Percentiles rank a stretch among this genome's conserved stretches.
These are phyloP conservation scores for Colletotrichum sp. DNA, from an alignment of 2,329 filamentous ascomycete species.

Conservation along the genomic window DNA sequence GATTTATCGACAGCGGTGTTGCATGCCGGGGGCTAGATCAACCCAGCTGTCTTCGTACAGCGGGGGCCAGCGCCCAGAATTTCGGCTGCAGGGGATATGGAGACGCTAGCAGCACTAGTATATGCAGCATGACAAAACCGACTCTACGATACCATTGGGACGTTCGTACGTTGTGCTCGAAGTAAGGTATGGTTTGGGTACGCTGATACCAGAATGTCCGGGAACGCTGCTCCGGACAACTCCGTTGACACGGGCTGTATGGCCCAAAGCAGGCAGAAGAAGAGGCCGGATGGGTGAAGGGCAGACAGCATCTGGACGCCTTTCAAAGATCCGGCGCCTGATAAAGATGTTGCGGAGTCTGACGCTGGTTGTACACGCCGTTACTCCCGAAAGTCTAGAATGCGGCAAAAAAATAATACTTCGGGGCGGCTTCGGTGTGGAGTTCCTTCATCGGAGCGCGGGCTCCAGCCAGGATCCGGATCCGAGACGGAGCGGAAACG, in stretches of 20 bases:
- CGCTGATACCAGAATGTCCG: not conserved
- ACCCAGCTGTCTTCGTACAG: not conserved
- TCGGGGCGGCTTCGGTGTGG: not conserved
- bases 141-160: not conserved
- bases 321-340: not conserved
- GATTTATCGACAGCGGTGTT: not conserved
- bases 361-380: not conserved
- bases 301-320: not conserved
- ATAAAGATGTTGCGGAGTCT: not conserved
- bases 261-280: not conserved
- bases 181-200: not conserved
- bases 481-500: not conserved
- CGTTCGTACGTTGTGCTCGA: not conserved
- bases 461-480: not conserved
- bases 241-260: not conserved
- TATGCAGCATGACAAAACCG: conserved; percentile 10
- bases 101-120: conserved; percentile 2
- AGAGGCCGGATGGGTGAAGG: not conserved
- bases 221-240: not conserved
- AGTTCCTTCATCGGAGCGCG: conserved; percentile 9
- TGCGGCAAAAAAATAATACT: not conserved
- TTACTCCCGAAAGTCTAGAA: not conserved
- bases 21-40: not conserved
- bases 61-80: not conserved
- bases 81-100: not conserved